Evolutionary conservation across 495 filamentous ascomycete genomes (phyloP).

Genomic region (Rhypophila decipiens): DNA sequence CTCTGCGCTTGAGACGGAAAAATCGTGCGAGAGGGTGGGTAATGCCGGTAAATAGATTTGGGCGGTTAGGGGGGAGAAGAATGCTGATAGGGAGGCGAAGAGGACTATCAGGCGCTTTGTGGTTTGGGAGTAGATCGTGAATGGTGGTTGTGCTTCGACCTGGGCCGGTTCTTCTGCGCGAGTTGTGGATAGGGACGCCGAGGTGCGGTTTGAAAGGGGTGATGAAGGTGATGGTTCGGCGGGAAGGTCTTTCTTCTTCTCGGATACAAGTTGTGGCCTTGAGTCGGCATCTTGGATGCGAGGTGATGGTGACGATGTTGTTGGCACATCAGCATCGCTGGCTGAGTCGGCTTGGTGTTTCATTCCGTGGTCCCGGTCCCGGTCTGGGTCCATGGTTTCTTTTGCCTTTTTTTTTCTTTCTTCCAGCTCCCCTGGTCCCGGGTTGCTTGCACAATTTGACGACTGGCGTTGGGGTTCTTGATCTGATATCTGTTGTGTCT

Average conservation of each 20-base stretch:
- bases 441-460: no score
- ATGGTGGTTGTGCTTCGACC: constrained; percentile 13
- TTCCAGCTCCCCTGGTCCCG: no score
- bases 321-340: neutral
- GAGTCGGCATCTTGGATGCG: no score
- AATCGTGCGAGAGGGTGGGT: constrained; percentile 44
- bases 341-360: neutral
- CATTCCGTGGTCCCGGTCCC: neutral
- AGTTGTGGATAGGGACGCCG: neutral
- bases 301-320: no score
- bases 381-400: neutral
- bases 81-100: constrained; percentile 51
- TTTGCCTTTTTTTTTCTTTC: neutral
- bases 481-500: no score
- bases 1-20: constrained; percentile 44
- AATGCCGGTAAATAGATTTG: constrained; percentile 69
- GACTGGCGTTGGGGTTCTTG: no score
- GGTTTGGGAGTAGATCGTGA: constrained; percentile 49
- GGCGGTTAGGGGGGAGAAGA: constrained; percentile 66
- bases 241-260: neutral
- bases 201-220: neutral
- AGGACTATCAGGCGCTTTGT: constrained; percentile 58
- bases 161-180: neutral
- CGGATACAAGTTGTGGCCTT: no score
- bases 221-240: neutral